Base-by-base conservation (phyloP, 306 rosid species). In the Trichosanthes cucumerina region DNA sequence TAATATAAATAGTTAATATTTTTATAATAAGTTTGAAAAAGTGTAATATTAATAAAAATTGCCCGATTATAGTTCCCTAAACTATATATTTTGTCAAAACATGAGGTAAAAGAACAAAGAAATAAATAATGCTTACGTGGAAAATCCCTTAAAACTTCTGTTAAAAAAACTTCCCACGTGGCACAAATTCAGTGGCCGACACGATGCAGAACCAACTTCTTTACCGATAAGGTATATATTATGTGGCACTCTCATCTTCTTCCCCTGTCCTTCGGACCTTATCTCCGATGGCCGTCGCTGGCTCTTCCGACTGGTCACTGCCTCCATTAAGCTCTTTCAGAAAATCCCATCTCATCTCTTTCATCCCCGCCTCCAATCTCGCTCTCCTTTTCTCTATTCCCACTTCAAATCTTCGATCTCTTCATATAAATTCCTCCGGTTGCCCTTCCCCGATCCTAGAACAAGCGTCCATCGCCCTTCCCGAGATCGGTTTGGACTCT, bases 361-460 rank as follows among this genome's bases (percentile, higher is more conserved):
- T 85, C 33, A 16, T 84, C 44, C 70, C 91, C 56, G 0, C 74
- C 63, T 77, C 81, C 0, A 80, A 80, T 12, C 71, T 81, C 24
- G 0, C 65, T 53, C 31, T 31, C 64, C 64, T 75, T 19, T 38
- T 75, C 50, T 53, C 69, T 76, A 28, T 57, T 36, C 65, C 64
- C 53, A 4, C 53, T 69, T 69, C 57, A 43, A 47, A 44, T 46
- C 77, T 71, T 76, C 80, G 84, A 56, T 79, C 77, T 50, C 78
- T 80, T 79, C 81, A 43, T 26, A 76, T 78, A 5, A 84, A 76
- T 43, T 88, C 85, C 81, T 83, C 93, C 6, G 79, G 80, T 4
- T 86, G 87, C 59, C 87, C 82, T 15, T 60, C 93, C 38, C 90
- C 88, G 19, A 85, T 86, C 57, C 74, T 89, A 36, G 90, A 91